Evolutionary conservation across 768 basidiomycete species (phyloP).

Genomic region (Lentinula guzmanii): DNA sequence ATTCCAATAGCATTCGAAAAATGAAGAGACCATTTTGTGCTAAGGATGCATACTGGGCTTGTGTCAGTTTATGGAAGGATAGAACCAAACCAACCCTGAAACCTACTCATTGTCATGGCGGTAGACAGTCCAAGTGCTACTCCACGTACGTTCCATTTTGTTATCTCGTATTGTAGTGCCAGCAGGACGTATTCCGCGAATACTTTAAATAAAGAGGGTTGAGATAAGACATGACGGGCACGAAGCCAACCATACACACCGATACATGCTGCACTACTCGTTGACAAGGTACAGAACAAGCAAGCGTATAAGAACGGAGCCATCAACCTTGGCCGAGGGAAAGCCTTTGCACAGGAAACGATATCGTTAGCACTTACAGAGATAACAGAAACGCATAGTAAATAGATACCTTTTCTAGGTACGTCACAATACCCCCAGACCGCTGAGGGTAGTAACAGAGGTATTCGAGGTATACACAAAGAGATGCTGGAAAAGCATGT

Average conservation of each 20-base stretch:
- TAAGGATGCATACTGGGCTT: neutral
- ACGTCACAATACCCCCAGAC: neutral
- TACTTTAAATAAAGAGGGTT: neutral
- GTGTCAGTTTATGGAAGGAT: neutral
- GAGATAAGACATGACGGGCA: neutral
- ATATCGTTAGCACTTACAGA: neutral
- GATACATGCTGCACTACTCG: neutral
- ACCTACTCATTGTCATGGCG: neutral
- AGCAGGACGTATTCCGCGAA: neutral
- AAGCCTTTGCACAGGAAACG: neutral
- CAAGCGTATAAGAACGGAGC: neutral
- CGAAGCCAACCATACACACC: neutral
- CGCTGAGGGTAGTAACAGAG: neutral
- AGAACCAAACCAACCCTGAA: neutral
- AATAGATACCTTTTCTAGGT: neutral
- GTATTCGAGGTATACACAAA: neutral
- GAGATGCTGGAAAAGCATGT: neutral
- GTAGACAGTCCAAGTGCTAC: neutral
- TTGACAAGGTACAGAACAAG: neutral
- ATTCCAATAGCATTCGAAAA: slow-evolving; percentile 58
- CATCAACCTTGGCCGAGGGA: neutral
- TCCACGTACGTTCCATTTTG: neutral
- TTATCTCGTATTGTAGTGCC: neutral
- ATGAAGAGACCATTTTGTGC: slow-evolving; percentile 44
- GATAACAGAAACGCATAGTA: neutral